Base-by-base conservation (phyloP, 2,329 filamentous ascomycete genomes). In the Gaeumannomyces sp. region DNA sequence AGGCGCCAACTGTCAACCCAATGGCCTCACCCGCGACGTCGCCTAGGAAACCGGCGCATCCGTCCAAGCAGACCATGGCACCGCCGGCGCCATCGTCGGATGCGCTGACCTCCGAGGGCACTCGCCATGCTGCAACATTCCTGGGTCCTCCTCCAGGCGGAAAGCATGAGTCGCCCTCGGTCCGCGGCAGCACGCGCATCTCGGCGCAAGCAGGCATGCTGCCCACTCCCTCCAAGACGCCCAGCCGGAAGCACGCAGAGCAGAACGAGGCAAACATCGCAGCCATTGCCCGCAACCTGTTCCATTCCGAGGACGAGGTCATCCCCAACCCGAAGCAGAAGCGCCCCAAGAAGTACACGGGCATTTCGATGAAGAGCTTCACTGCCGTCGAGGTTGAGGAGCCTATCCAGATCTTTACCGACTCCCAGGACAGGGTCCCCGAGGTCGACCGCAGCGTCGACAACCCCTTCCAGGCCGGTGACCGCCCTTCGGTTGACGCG, bases 161-260 rank as follows among this genome's bases (percentile, higher is more conserved):
- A 33, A 64, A 64, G n/a, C n/a, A 50, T 25, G 35, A 58, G 13
- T n/a, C 62, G 27, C 57, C 35, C 13, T 50, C 29, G 2, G 69
- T 45, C 66, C 66, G 59, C 74, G 75, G 64, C 59, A 67, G 69
- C 31, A 69, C 75, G 60, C 76, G 76, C 64, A 70, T 66, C 64
- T 66, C 68, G 22, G 61, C 64, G 58, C 71, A 68, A 45, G 56
- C 67, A 64, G 81, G 80, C 68, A 89, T 91, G 83, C 84, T 93
- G 60, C 90, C 89, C 22, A 94, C 91, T 3, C 91, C 91, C 2
- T 84, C 87, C 68, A 93, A 93, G 79, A 94, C 91, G 3, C 91
- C 87, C 1, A 73, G 82, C 3, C 83, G 83, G 75, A 91, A 90
- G 79, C 80, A 83, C 60, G 80, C 79, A 25, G 78, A 79, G 70